Base-by-base conservation (phyloP, 805 yeast genomes). In the Candida chauliodis region DNA sequence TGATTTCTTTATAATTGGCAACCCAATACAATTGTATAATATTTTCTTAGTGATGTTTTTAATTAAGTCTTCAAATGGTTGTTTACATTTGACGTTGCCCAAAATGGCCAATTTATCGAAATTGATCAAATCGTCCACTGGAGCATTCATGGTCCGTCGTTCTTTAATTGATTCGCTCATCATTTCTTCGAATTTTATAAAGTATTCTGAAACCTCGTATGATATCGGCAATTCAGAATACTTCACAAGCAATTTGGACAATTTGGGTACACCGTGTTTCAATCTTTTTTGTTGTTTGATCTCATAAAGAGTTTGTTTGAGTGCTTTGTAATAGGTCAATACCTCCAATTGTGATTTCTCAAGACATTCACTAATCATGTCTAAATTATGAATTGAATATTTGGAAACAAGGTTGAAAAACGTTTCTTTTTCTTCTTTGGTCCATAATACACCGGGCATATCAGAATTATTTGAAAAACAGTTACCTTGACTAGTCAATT, bases 191-290 rank as follows among this genome's bases (percentile, higher is more conserved):
- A 71, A 50, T 5, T 55, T 50, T 1, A 73, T 48, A 40, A 63
- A 71, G 14, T 52, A 52, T 6, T 63, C 63, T 42, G 73, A 70
- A 61, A 79, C 63, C 47, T 79, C 85, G 42, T 62, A 55, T 1
- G 80, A 75, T 3, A 64, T 61, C 1, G 84, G 84, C 8, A 79
- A 55, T 9, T 74, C 73, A 20, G 58, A 55, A 48, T 74, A 72
- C 10, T 55, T 47, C 2, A 66, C 40, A 21, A 72, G 25, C 21
- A 23, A 15, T 16, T 41, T 41, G 17, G 32, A 25, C 17, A 40
- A 8, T 32, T 30, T 13, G 8, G 30, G 30, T 13, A 27, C 14
- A 16, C 18, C 17, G 15, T 15, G 14, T 10, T 27, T 6, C 14
- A 27, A 27, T 15, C 14, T 30, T 30, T 9, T 14, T 13, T 10